These are phyloP conservation scores for Apiospora aurea DNA, from an alignment of 2,329 filamentous ascomycete species.

Conservation along the genomic window DNA sequence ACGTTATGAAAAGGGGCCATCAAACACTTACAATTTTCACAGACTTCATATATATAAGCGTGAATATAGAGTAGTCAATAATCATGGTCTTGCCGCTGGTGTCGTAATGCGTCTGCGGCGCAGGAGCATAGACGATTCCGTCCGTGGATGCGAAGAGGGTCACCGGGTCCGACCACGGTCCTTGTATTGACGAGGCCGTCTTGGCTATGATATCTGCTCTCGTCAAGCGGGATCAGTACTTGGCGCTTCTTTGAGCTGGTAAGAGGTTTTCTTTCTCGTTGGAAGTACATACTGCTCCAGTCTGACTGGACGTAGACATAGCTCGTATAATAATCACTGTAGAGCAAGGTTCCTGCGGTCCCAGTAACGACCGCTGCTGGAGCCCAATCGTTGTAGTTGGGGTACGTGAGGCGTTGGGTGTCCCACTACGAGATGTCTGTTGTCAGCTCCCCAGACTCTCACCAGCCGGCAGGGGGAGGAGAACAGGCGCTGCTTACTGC, in stretches of 20 bases:
- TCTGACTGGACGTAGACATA: conserved; percentile 13
- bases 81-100: conserved; percentile 9
- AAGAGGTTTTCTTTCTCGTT: too few species aligned
- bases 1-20: background rate
- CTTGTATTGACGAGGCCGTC: background rate
- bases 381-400: conserved; percentile 12
- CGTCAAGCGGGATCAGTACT: background rate
- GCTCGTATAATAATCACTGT: background rate
- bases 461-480: background rate
- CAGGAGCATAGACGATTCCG: conserved; percentile 14
- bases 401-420: background rate
- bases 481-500: background rate
- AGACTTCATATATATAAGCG: conserved; percentile 15
- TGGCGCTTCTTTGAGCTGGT: too few species aligned
- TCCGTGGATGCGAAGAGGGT: background rate
- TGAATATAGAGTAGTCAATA: conserved; percentile 14
- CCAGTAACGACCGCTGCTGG: background rate
- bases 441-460: background rate
- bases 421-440: background rate
- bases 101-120: conserved; percentile 14
- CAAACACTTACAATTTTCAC: conserved; percentile 1
- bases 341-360: background rate
- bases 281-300: background rate
- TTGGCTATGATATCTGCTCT: background rate
- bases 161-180: conserved; percentile 11